Evolutionary conservation across 257 asterid genomes (phyloP).

Genomic region (Capsicum rhomboideum): DNA sequence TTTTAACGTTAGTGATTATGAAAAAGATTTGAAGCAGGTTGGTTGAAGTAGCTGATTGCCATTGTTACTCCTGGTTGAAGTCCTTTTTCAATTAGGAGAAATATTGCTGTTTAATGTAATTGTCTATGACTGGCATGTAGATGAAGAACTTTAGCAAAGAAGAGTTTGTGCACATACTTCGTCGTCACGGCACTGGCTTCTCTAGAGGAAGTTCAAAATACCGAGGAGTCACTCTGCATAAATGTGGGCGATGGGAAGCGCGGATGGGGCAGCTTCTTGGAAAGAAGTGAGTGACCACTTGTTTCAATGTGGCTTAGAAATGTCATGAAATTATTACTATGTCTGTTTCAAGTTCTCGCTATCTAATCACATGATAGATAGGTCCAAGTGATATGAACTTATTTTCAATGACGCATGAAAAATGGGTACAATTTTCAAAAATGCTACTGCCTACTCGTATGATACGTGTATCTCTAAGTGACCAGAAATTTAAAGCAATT

Average conservation of each 20-base stretch:
- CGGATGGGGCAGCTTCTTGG: slow-evolving; percentile 9
- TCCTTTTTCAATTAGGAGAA: background rate
- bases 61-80: background rate
- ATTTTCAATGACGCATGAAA: no score
- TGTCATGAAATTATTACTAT: background rate
- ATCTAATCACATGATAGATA: background rate
- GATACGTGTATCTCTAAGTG: no score
- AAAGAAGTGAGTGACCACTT: slow-evolving; percentile 3
- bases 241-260: slow-evolving; percentile 14
- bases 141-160: slow-evolving; percentile 5
- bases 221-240: slow-evolving; percentile 7
- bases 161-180: slow-evolving; percentile 9
- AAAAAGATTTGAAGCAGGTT: slow-evolving; percentile 79
- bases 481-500: no score
- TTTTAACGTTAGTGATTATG: slow-evolving; percentile 65
- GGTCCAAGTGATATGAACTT: no score
- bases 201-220: slow-evolving; percentile 7
- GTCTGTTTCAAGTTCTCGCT: background rate
- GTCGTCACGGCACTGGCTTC: slow-evolving; percentile 3
- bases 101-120: background rate
- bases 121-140: background rate
- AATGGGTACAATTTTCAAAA: no score
- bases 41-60: background rate
- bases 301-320: background rate
- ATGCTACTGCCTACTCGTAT: no score